Percentiles rank a stretch among this genome's conserved stretches.
Conservation (phyloP, 805 yeast species). For the Schwanniomyces pseudopolymorphus region DNA sequence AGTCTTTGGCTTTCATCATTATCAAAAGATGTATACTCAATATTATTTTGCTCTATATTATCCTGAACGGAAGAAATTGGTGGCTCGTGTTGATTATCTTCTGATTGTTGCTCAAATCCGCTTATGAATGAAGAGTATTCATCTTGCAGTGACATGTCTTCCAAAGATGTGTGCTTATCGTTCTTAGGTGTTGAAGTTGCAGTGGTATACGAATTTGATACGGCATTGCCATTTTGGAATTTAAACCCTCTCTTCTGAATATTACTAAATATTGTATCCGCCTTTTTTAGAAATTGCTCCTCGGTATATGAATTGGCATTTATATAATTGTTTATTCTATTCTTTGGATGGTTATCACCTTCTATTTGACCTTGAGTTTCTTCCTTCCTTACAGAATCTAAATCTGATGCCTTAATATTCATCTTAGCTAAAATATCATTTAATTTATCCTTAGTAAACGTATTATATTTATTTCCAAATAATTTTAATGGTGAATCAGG, state of each 20-base stretch:
- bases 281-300: slow-evolving; percentile 36
- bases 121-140: slow-evolving; percentile 36
- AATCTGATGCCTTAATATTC: slow-evolving; percentile 12
- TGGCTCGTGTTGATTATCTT: background rate
- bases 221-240: slow-evolving; percentile 3
- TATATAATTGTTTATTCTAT: slow-evolving; percentile 31
- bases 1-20: slow-evolving; percentile 6
- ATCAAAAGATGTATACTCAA: slow-evolving; percentile 11
- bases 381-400: background rate
- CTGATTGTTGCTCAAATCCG: slow-evolving; percentile 18
- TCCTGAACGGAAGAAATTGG: background rate
- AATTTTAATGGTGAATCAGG: slow-evolving; percentile 44
- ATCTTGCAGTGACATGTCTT: slow-evolving; percentile 8
- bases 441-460: slow-evolving; percentile 37
- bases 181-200: slow-evolving; percentile 43
- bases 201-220: slow-evolving; percentile 16
- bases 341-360: slow-evolving; percentile 14
- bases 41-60: background rate
- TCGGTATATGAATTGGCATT: slow-evolving; percentile 33
- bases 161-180: slow-evolving; percentile 2
- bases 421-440: slow-evolving; percentile 25
- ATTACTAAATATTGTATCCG: slow-evolving; percentile 38
- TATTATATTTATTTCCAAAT: slow-evolving; percentile 38
- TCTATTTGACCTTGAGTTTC: background rate
- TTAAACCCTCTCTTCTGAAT: slow-evolving; percentile 35